Evolutionary conservation across 306 rosid genomes (phyloP), one percentile per base, ranked within the genome.

Genomic region (Fagus crenata): DNA sequence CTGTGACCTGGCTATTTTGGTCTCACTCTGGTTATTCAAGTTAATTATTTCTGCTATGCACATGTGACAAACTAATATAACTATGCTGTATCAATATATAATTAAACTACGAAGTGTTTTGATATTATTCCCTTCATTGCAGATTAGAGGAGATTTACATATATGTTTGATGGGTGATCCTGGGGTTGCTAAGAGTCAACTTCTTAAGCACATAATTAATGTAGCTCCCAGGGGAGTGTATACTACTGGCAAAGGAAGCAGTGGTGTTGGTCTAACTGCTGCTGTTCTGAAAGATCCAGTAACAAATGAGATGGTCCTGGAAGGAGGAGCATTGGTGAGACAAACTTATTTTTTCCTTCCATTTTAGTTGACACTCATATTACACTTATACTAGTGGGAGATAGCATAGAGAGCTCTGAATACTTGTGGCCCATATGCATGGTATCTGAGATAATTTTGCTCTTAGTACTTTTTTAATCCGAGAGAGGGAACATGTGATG

Each of bases 181-280:
- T 83, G 99, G 99, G 77, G 99, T 96, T 85, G 99, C 99, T 77
- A 93, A 96, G 89, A 96, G 98, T 90, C 99, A 92, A 89, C 99
- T 96, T 77, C 99, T 91, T 69, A 96, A 96, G 78, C 96, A 93
- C 88, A 96, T 91, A 75, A 96, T 96, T 76, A 96, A 84, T 67
- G 96, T 96, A 81, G 99, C 99, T 39, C 98, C 98, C 28, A 89
- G 99, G 84, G 99, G 96, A 69, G 94, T 92, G 75, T 92, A 96
- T 84, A 96, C 99, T 49, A 96, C 99, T 59, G 97, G 99, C 76
- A 96, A 80, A 85, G 99, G 98, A 80, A 96, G 99, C 86, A 96
- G 99, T 88, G 99, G 98, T 46, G 98, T 96, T 83, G 99, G 98
- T 84, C 89, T 96, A 75, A 96, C 98, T 78, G 99, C 99, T 82